These are phyloP conservation scores for Lactarius quietus DNA, from an alignment of 768 basidiomycete species.

Conservation along the genomic window DNA sequence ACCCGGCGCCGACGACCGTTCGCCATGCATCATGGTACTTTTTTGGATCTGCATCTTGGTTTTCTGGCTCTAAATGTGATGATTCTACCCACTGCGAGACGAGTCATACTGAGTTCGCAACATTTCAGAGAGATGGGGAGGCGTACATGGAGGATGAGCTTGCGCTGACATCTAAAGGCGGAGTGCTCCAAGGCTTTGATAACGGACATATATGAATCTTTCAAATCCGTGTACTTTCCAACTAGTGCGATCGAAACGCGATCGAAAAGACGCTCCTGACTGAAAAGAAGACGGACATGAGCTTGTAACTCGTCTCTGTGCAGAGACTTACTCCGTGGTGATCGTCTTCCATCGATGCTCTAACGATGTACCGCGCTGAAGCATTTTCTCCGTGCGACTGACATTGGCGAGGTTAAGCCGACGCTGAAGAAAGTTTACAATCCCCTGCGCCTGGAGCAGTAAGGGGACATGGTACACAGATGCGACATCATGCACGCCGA, in stretches of 20 bases:
- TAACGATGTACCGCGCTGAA: constrained; percentile 60
- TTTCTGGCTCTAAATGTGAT: constrained; percentile 80
- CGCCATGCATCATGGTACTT: constrained; percentile 96
- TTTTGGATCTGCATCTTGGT: constrained; percentile 74
- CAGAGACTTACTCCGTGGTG: constrained; percentile 60
- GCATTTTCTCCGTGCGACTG: constrained; percentile 51
- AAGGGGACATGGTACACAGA: constrained; percentile 98
- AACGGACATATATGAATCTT: constrained; percentile 99
- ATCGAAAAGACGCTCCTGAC: constrained; percentile 93
- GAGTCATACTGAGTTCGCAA: constrained; percentile 1
- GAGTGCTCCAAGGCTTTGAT: constrained; percentile 96
- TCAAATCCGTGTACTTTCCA: constrained; percentile 95
- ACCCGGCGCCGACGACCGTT: constrained; percentile 87
- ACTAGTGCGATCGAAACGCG: constrained; percentile 87
- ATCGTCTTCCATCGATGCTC: constrained; percentile 76
- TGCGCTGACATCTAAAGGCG: constrained; percentile 85
- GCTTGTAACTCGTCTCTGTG: background rate
- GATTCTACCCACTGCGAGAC: constrained; percentile 87
- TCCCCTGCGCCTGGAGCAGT: constrained; percentile 88
- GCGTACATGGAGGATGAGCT: constrained; percentile 73
- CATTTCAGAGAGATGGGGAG: constrained; percentile 14
- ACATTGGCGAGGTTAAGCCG: constrained; percentile 70
- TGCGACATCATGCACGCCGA: constrained; percentile 94
- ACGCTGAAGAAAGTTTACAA: constrained; percentile 77
- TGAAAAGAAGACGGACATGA: constrained; percentile 32